Percentiles rank a stretch among this genome's conserved stretches.
These are phyloP conservation scores for Apiotrichum veenhuisii DNA, from an alignment of 1,284 basidiomycete species.

Conservation along the genomic window DNA sequence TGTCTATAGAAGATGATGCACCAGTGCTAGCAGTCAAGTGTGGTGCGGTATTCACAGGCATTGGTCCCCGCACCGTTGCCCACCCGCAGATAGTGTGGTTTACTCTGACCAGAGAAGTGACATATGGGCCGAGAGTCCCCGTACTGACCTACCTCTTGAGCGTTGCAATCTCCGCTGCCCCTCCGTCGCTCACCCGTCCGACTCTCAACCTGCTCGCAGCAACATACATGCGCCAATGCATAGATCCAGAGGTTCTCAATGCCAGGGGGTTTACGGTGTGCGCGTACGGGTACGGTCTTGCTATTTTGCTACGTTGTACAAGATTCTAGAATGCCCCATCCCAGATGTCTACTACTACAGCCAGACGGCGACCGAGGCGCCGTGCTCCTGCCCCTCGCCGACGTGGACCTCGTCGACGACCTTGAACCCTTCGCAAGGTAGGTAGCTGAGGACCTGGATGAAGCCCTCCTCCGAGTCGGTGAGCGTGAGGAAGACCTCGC, in stretches of 20 bases:
- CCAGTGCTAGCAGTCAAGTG: no score
- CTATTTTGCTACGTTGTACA: background rate
- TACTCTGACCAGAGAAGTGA: no score
- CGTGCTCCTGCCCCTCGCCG: conserved; percentile 11
- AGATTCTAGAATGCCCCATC: background rate
- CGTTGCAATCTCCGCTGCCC: no score
- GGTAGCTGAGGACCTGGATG: conserved; percentile 39
- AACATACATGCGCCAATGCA: background rate
- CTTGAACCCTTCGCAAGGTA: conserved; percentile 22
- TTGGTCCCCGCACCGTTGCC: no score
- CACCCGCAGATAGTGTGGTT: no score
- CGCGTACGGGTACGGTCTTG: no score
- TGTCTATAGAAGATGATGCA: background rate
- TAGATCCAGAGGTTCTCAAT: background rate
- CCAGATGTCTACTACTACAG: conserved; percentile 2
- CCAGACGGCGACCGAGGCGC: conserved; percentile 5
- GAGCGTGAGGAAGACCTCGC: conserved; percentile 37
- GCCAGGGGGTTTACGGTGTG: background rate
- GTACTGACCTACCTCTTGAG: no score
- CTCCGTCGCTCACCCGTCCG: no score
- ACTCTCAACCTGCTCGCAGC: no score
- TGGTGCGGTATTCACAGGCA: background rate
- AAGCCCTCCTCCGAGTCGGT: conserved; percentile 47
- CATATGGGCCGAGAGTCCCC: no score
- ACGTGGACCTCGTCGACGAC: conserved; percentile 23